Conservation (phyloP, 257 asterid species). For the Thymus mandschuricus region DNA sequence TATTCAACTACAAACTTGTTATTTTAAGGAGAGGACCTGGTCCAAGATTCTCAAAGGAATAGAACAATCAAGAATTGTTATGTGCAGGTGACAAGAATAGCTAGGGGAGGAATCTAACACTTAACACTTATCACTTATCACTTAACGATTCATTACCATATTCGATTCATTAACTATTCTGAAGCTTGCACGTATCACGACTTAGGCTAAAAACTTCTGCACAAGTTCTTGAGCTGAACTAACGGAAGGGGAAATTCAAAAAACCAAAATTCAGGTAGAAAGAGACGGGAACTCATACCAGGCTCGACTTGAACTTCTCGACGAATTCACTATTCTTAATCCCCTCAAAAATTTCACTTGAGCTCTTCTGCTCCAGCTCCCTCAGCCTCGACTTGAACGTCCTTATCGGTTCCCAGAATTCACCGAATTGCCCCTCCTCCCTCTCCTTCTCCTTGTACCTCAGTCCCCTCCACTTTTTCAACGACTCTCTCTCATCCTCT, state of each 20-base stretch:
- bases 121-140: neutral
- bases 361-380: constrained; percentile 81
- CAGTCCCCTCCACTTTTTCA: constrained; percentile 56
- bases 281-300: constrained; percentile 56
- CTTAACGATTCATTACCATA: neutral
- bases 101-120: neutral
- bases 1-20: neutral
- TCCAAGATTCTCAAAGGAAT: neutral
- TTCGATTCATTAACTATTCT: neutral
- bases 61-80: constrained; percentile 10
- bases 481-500: constrained; percentile 43
- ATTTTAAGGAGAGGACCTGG: constrained; percentile 6
- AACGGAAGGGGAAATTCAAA: neutral
- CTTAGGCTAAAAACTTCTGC: neutral
- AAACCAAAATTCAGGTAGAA: constrained; percentile 13
- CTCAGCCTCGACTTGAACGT: constrained; percentile 71
- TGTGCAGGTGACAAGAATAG: neutral
- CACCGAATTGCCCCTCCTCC: constrained; percentile 73
- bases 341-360: constrained; percentile 78
- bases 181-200: neutral
- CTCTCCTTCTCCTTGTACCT: constrained; percentile 59
- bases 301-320: constrained; percentile 85
- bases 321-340: constrained; percentile 90
- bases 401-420: constrained; percentile 79
- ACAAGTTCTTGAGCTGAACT: neutral